Conservation (phyloP, 257 asterid genomes). For the Verbascum thapsus region DNA sequence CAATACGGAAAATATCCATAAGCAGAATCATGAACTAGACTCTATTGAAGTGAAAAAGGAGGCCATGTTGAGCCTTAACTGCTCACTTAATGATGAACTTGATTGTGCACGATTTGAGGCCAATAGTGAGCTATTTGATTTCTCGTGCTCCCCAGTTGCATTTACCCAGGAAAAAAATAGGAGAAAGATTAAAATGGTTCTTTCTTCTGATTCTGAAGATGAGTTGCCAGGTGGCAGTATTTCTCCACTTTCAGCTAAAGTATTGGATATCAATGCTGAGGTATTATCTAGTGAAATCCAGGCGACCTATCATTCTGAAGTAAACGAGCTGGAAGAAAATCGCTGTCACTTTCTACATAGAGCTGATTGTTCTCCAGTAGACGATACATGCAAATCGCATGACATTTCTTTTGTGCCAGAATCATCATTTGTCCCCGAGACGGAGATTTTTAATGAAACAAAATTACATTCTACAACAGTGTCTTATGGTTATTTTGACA, state of each 20-base stretch:
- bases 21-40: constrained; percentile 38
- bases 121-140: constrained; percentile 46
- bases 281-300: constrained; percentile 40
- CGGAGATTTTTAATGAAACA: constrained; percentile 49
- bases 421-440: constrained; percentile 67
- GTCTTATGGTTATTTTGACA: constrained; percentile 48
- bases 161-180: constrained; percentile 42
- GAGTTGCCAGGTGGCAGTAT: constrained; percentile 44
- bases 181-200: constrained; percentile 58
- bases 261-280: constrained; percentile 37
- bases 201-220: constrained; percentile 87
- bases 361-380: constrained; percentile 36
- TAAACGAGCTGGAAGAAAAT: constrained; percentile 45
- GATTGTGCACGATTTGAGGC: constrained; percentile 48
- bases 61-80: constrained; percentile 63
- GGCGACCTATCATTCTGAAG: constrained; percentile 37
- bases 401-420: constrained; percentile 63
- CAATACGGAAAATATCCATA: constrained; percentile 22
- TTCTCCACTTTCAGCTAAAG: constrained; percentile 40
- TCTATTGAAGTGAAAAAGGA: constrained; percentile 58
- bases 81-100: constrained; percentile 45
- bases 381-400: constrained; percentile 39
- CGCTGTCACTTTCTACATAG: constrained; percentile 36
- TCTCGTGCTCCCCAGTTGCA: constrained; percentile 66
- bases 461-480: constrained; percentile 54